Base-by-base conservation (phyloP, 768 basidiomycete species). In the Leccinum rimulosum region DNA sequence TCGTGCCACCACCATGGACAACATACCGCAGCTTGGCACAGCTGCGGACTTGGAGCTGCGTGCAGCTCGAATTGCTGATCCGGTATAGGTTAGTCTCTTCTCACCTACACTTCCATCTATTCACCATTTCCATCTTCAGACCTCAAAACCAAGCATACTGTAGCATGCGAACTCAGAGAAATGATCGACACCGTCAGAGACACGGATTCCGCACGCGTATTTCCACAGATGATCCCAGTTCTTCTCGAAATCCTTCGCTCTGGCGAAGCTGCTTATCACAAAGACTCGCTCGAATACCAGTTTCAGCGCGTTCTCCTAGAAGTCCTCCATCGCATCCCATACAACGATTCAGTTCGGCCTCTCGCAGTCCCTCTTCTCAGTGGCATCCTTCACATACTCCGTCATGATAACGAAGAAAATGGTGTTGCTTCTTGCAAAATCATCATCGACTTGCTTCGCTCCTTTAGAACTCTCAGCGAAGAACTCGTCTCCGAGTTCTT, bases 371-470 rank as follows among this genome's bases (percentile, higher is more conserved):
- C 81, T 2, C 82, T 98, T 49, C 89, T 91, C 71, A 80, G 80
- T 56, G 87, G 92, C 54, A 86, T 97, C 85, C 80, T 98, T 38
- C 81, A 92, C 61, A 79, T 94, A 54, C 80, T 98, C 31, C 87
- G 89, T 27, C 78, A 84, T 64, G 97, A 99, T 77, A 98, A 97
- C 70, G 97, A 99, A 75, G 97, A 99, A 71, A 95, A 95, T 68
- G 97, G 92, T 3, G 82, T 89, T 33, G 82, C 87, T 2, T 90
- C 89, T 56, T 93, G 95, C 81, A 98, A 98, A 76, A 89, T 87
- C 57, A 80, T 97, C 68, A 88, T 93, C 59, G 96, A 99, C 75
- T 80, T 95, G 22, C 84, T 91, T 67, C 85, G 96, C 52, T 84
- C 82, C 53, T 91, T 89, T 70, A 84, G 89, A 66, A 74, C 82